These are phyloP conservation scores for Globisporangium parvum DNA, from an alignment of 352 stramenopile species.

Conservation along the genomic window DNA sequence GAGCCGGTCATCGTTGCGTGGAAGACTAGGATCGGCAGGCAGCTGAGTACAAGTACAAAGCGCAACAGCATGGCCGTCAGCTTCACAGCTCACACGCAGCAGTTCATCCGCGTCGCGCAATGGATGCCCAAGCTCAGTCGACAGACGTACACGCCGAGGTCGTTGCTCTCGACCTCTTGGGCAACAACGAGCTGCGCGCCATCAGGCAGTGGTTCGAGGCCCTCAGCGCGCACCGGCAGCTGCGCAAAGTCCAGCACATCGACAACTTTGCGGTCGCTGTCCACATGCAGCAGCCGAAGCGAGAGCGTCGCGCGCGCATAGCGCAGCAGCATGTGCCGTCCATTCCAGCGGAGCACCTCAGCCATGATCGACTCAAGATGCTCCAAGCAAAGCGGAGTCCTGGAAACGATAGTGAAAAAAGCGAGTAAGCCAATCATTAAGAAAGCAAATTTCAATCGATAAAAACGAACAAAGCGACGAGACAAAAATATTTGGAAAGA, in stretches of 20 bases:
- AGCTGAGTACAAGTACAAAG: neutral
- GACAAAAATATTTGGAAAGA: too few species aligned
- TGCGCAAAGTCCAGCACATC: neutral
- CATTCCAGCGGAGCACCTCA: slow-evolving; percentile 6
- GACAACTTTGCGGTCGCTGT: slow-evolving; percentile 7
- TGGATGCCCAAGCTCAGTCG: neutral
- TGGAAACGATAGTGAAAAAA: too few species aligned
- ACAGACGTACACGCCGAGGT: slow-evolving; percentile 31
- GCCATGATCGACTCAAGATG: too few species aligned
- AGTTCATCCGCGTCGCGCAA: neutral
- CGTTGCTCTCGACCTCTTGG: slow-evolving; percentile 29
- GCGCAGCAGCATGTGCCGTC: slow-evolving; percentile 10
- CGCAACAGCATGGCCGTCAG: neutral
- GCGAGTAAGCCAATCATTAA: too few species aligned
- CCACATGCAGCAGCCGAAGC: slow-evolving; percentile 11
- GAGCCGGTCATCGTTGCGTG: neutral
- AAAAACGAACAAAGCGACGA: too few species aligned
- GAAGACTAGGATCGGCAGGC: slow-evolving; percentile 11
- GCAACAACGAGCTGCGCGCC: slow-evolving; percentile 29
- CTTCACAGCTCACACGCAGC: neutral
- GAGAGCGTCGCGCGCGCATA: slow-evolving; percentile 6
- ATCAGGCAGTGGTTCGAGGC: slow-evolving; percentile 13
- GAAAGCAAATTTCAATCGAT: too few species aligned
- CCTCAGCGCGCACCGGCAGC: slow-evolving; percentile 1
- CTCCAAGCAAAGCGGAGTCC: too few species aligned